These are phyloP conservation scores for Quercus tomentella DNA, from an alignment of 331 rosid species.

Conservation along the genomic window DNA sequence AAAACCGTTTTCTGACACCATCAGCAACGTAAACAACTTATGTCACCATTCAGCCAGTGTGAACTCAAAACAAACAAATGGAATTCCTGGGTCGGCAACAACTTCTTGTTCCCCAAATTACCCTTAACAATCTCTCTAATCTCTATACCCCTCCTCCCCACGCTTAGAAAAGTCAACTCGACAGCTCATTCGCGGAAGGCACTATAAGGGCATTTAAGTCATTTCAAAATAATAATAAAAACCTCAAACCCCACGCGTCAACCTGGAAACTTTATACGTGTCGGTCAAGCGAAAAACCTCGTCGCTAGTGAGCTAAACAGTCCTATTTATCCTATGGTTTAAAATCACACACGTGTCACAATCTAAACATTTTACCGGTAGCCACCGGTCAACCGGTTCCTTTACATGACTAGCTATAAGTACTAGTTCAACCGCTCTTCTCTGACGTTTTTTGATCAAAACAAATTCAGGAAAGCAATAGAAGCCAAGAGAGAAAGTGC, in stretches of 20 bases:
- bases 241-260: constrained; percentile 47
- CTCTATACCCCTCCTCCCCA: not conserved
- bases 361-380: constrained; percentile 22
- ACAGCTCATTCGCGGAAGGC: constrained; percentile 3
- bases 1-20: too few relatives aligned
- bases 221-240: fast-evolving
- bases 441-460: not conserved
- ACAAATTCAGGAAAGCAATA: not conserved
- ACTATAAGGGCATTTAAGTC: constrained; percentile 16
- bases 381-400: constrained; percentile 51
- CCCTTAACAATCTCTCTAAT: not conserved
- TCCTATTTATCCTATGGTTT: not conserved
- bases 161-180: constrained; percentile 29
- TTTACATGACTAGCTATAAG: constrained; percentile 17
- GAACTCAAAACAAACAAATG: constrained; percentile 10
- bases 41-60: constrained; percentile 8
- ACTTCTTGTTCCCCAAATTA: not conserved
- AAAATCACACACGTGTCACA: constrained; percentile 38
- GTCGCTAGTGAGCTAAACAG: constrained; percentile 19
- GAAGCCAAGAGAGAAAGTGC: constrained; percentile 15
- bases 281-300: constrained; percentile 23
- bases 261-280: constrained; percentile 38
- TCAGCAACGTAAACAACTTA: too few relatives aligned
- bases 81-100: constrained; percentile 19
- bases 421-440: not conserved